Evolutionary conservation across 2,329 filamentous ascomycete genomes (phyloP), one percentile per base, ranked within the genome.

Genomic region (Fusarium humuli): DNA sequence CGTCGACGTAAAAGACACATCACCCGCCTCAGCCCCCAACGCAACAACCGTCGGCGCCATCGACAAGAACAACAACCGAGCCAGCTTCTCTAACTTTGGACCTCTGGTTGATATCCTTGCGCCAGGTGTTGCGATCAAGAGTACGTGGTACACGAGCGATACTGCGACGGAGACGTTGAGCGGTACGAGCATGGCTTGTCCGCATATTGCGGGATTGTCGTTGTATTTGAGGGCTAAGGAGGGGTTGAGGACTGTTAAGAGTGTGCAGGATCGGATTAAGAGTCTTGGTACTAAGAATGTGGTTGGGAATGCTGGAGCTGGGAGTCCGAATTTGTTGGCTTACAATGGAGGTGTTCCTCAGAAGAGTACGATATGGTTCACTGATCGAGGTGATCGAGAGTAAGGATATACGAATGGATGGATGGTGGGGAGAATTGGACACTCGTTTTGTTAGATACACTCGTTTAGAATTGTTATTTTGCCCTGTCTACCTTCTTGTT

Each of bases 121-220:
- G 1, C 83, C 86, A 4, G 86, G 86, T 12, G 78, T 81, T 7
- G 66, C 70, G 45, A 77, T 88, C 52, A 74, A 83, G 16, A 85
- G 82, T 44, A 76, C 87, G 3, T 87, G 81, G 81, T 82, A 81
- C 55, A 79, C 81, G 30, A 71, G 76, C 66, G 80, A 62, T 40
- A 80, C 73, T 8, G 81, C 85, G 25, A 84, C 76, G n/a, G 79
- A 79, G 49, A 81, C 75, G 29, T 82, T 88, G 72, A 85, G 82
- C 16, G 89, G 89, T 34, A 91, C 89, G 8, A 88, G 84, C 37
- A 90, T 90, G 88, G 86, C 88, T 4, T 80, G 83, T 5, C 88
- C 89, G 1, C 88, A 90, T 73, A 81, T 91, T 56, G 82, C 86
- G 25, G 89, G 89, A 14, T 77, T 91, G n/a, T 69, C 84, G 13